These are phyloP conservation scores for Colletotrichum filicis DNA, from an alignment of 2,329 filamentous ascomycete genomes.

Conservation along the genomic window DNA sequence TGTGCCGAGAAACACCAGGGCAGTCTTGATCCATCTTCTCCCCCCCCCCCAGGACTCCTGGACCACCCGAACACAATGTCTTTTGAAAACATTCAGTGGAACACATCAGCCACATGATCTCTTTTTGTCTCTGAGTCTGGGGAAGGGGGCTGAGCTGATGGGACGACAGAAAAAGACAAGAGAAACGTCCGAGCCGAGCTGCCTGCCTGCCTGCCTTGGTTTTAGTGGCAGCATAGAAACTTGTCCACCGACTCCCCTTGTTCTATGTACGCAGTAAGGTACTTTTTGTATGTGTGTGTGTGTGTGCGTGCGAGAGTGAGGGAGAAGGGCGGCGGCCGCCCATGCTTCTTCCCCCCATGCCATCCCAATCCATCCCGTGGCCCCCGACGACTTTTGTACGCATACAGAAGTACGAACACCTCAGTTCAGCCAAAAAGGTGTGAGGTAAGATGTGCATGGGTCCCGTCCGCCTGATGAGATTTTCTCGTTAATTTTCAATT, in stretches of 20 bases:
- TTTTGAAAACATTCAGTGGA: neutral
- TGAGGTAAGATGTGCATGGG: neutral
- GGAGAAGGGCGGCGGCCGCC: conserved; percentile 3
- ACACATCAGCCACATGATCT: neutral
- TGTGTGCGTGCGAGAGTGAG: too few relatives aligned
- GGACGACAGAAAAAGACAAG: neutral
- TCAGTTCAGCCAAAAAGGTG: neutral
- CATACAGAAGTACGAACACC: neutral
- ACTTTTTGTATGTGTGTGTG: neutral
- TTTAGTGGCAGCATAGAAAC: neutral
- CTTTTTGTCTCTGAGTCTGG: neutral
- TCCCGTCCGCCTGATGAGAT: too few relatives aligned
- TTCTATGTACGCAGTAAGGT: neutral
- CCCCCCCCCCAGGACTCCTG: neutral
- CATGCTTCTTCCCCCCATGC: neutral
- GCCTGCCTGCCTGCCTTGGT: neutral
- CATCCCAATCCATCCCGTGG: neutral
- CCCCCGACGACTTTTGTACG: neutral
- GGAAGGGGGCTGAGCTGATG: neutral
- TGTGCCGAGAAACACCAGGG: neutral
- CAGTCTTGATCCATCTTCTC: neutral
- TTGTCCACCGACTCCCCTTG: neutral
- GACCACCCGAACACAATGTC: neutral
- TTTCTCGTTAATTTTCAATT: neutral
- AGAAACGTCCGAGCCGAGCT: neutral